Base-by-base conservation (phyloP, 768 basidiomycete species). In the Mycena filopes region DNA sequence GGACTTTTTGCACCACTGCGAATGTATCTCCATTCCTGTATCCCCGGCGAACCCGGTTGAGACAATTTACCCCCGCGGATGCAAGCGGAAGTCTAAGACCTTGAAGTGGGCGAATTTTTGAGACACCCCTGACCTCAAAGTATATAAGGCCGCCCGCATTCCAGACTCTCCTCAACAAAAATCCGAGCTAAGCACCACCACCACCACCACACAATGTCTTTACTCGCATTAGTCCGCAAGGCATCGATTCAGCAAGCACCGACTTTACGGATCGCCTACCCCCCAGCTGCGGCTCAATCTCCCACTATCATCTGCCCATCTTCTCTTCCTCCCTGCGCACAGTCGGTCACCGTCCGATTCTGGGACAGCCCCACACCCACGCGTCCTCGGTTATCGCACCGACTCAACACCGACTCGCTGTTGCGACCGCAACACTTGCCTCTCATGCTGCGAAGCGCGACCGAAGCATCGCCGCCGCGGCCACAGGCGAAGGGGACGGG, bases 21-120 rank as follows among this genome's bases (percentile, higher is more conserved):
- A n/a, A n/a, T n/a, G n/a, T n/a, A n/a, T n/a, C n/a, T n/a, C n/a
- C n/a, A 36, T 36, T 36, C 36, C 36, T 36, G 33, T 11, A n/a
- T n/a, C n/a, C n/a, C n/a, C n/a, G n/a, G n/a, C n/a, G n/a, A n/a
- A n/a, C n/a, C n/a, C n/a, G n/a, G n/a, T n/a, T 40, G 31, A 57
- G 43, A 57, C 42, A 57, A 25, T 47, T 47, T 46, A 21, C n/a
- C 50, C 31, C 55, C 43, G 31, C 31, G 45, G 45, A 38, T 20
- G 9, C 21, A 28, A 16, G 40, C 40, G 53, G 53, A 42, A 55
- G 50, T 40, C 25, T 54, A 8, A 54, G 38, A 47, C 13, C 38
- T 47, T 57, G n/a, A n/a, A n/a, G n/a, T 45, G 20, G n/a, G 36
- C 8, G 21, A 6, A 20, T 10, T 36, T 20, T 4, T 46, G 55